A percentile compares a stretch with the other conserved stretches of the same genome.
Evolutionary conservation across 2,329 filamentous ascomycete genomes (phyloP).

Genomic region (Aplosporella prunicola): DNA sequence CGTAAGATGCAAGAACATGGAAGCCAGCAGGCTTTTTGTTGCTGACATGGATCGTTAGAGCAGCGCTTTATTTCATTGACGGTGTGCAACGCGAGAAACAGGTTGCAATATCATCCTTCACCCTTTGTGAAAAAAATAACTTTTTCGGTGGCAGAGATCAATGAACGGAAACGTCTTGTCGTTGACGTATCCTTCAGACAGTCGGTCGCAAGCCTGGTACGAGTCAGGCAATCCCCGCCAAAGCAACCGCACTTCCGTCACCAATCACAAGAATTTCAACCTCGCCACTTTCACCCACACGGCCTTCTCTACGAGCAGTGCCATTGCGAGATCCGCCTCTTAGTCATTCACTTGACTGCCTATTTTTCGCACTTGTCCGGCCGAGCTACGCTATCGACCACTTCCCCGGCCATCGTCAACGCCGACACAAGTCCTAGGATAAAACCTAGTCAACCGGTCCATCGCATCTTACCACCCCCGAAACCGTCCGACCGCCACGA

Average conservation of each 20-base stretch:
- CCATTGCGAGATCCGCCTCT: neutral
- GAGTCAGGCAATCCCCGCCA: conserved; percentile 9
- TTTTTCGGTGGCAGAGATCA: too few relatives aligned
- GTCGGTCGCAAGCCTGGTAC: too few relatives aligned
- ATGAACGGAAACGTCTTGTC: too few relatives aligned
- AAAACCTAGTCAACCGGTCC: neutral
- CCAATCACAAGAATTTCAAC: conserved; percentile 10
- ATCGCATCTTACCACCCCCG: neutral
- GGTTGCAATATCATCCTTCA: too few relatives aligned
- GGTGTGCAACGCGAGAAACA: too few relatives aligned
- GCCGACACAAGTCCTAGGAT: neutral
- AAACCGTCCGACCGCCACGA: conserved; percentile 34
- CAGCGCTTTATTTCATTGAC: too few relatives aligned
- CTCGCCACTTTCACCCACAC: conserved; percentile 2
- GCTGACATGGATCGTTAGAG: too few relatives aligned
- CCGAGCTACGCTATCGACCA: conserved; percentile 1
- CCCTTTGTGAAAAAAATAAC: too few relatives aligned
- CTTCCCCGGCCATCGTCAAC: neutral
- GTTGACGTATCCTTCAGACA: too few relatives aligned
- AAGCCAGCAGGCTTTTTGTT: too few relatives aligned
- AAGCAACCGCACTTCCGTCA: conserved; percentile 6
- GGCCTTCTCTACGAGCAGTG: neutral
- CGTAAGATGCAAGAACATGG: too few relatives aligned
- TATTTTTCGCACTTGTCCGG: neutral
- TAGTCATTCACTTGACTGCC: conserved; percentile 1